These are phyloP conservation scores for Paecilomyces sp. DNA, from an alignment of 2,329 filamentous ascomycete genomes.

Conservation along the genomic window DNA sequence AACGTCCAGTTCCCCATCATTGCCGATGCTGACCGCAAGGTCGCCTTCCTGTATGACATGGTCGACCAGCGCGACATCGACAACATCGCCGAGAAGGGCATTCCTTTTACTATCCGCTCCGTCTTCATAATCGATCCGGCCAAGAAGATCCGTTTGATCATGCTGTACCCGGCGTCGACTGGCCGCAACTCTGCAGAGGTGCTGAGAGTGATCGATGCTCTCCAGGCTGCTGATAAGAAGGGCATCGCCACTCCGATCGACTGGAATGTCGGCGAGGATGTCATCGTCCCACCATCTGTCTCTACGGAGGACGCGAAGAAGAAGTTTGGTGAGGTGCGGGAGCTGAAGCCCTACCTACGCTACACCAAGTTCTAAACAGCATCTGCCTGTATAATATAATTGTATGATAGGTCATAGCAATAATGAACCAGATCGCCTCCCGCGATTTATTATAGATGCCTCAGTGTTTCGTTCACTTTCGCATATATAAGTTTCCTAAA, in stretches of 20 bases:
- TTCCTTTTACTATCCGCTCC: slow-evolving; percentile 88
- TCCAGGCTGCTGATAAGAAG: slow-evolving; percentile 81
- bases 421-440: background rate
- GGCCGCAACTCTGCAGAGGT: slow-evolving; percentile 77
- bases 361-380: background rate
- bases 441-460: background rate
- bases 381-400: background rate
- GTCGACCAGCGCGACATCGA: slow-evolving; percentile 73
- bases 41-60: slow-evolving; percentile 74
- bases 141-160: slow-evolving; percentile 88
- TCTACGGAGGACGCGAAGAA: slow-evolving; percentile 79
- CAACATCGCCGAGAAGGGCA: slow-evolving; percentile 71
- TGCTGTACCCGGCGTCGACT: slow-evolving; percentile 86
- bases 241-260: slow-evolving; percentile 83
- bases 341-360: slow-evolving; percentile 49
- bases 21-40: slow-evolving; percentile 70
- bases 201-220: slow-evolving; percentile 69
- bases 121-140: slow-evolving; percentile 92
- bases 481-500: background rate
- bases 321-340: slow-evolving; percentile 69
- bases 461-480: background rate
- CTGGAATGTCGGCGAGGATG: slow-evolving; percentile 82
- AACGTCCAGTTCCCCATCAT: slow-evolving; percentile 72
- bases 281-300: slow-evolving; percentile 80
- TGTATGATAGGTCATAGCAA: background rate